Base-by-base conservation (phyloP, 2,329 filamentous ascomycete genomes). In the Fusarium tjaetaba region DNA sequence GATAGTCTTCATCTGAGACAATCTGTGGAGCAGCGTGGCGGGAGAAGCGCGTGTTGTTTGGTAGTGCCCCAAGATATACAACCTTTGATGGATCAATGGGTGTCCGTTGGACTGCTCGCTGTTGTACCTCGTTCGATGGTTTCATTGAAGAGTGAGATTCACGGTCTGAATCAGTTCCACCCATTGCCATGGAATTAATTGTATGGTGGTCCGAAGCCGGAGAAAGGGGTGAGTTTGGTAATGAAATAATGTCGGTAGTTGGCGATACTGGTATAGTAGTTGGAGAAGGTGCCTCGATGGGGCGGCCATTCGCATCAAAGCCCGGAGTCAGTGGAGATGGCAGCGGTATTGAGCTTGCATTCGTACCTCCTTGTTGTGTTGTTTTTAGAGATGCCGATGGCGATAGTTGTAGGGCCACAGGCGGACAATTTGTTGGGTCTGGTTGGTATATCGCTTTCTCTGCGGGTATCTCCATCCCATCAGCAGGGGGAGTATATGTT, bases 51-150 rank as follows among this genome's bases (percentile, higher is more conserved):
- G 88, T 75, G 60, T 86, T 86, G 45, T 85, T 84, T 0, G 88
- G 88, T 9, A 91, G 75, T 11, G 86, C 85, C 0, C 89, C 89
- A 0, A 90, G 81, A 64, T 87, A 90, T 2, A 90, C 81, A 6
- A 90, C 84, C 24, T 85, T 84, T 7, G 84, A 83, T 3, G 87
- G 82, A 68, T 89, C 86, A 62, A 91, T 89, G 2, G 86, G 85
- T 2, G 85, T 84, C 41, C 84, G 82, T 61, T 88, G 87, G 46
- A 84, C 80, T n/a, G 72, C 51, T 16, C 65, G 66, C 43, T 28
- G 70, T 20, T 73, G 65, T 3, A 64, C 51, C 18, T 55, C 26
- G n/a, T 58, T 59, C n/a, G 38, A 48, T 6, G 42, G 32, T 18
- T 61, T 60, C 26, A 62, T 62, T 42, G 61, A 30, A 14, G 65